These are phyloP conservation scores for Setaria viridis DNA, from an alignment of 202 grass and related monocot species.

Conservation along the genomic window DNA sequence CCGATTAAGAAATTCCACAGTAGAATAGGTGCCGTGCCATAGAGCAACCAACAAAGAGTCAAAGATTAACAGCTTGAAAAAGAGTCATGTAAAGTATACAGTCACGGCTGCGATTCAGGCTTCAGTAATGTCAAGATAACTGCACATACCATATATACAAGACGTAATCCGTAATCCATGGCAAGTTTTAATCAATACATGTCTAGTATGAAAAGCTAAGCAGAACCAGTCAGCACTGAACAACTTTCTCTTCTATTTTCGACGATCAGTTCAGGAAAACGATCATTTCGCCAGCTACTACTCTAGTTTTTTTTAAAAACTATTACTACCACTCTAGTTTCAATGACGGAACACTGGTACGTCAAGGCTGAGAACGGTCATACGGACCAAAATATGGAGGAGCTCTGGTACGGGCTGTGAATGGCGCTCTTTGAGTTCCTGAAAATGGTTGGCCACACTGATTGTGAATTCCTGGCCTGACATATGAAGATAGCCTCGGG, in stretches of 20 bases:
- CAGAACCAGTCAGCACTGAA: background rate
- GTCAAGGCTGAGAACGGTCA: background rate
- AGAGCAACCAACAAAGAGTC: background rate
- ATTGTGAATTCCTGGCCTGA: constrained; percentile 14
- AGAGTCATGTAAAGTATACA: no score
- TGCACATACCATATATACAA: background rate
- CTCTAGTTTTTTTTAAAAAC: background rate
- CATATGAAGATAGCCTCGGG: constrained; percentile 14
- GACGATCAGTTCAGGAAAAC: background rate
- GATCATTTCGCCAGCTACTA: background rate
- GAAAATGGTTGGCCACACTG: background rate
- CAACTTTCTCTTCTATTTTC: background rate
- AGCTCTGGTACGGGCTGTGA: background rate
- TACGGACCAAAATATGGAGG: background rate
- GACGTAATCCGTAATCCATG: background rate
- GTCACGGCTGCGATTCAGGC: background rate
- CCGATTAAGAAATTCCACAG: background rate
- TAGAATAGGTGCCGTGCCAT: background rate
- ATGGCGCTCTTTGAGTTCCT: constrained; percentile 12
- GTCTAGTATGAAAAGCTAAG: background rate
- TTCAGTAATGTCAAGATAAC: background rate
- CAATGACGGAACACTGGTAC: background rate
- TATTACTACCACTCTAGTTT: background rate
- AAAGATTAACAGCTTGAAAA: background rate
- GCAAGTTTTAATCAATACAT: background rate